phyloP scores from a whole-genome alignment of 192 early-diverging fungal genomes.

The Backusella liffmaniae region DNA sequence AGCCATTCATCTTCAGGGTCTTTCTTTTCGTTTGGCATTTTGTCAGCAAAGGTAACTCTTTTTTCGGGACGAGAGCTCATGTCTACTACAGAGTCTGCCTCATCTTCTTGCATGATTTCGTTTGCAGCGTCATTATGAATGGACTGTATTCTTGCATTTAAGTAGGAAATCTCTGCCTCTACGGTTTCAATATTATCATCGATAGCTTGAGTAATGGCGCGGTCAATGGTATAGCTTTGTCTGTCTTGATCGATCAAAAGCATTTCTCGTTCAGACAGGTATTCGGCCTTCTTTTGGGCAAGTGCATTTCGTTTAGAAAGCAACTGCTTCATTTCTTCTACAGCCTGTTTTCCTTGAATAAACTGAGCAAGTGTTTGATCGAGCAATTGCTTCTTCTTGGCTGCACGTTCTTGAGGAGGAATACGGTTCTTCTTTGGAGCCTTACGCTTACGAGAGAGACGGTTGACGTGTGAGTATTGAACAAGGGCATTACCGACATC shows the following conservation, averaged over 20 bases:
- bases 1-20: slow-evolving; percentile 23
- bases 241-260: slow-evolving; percentile 26
- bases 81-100: slow-evolving; percentile 13
- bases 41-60: slow-evolving; percentile 35
- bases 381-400: slow-evolving; percentile 50
- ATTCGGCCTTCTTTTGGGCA: slow-evolving; percentile 41
- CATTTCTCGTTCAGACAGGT: slow-evolving; percentile 46
- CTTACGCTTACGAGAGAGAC: not conserved
- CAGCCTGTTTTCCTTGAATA: slow-evolving; percentile 48
- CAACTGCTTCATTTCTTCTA: slow-evolving; percentile 45
- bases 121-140: slow-evolving; percentile 47
- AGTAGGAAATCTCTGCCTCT: slow-evolving; percentile 48
- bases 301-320: slow-evolving; percentile 45
- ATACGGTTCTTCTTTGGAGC: not conserved
- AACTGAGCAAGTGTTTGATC: slow-evolving; percentile 50
- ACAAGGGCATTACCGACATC: slow-evolving; percentile 18
- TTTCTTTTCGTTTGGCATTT: slow-evolving; percentile 8
- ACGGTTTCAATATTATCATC: slow-evolving; percentile 54
- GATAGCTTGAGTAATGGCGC: slow-evolving; percentile 41
- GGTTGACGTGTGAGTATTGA: slow-evolving; percentile 23
- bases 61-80: slow-evolving; percentile 21
- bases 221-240: not conserved
- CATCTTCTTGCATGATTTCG: slow-evolving; percentile 22
- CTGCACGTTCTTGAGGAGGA: slow-evolving; percentile 21
- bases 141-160: slow-evolving; percentile 49